phyloP scores from a whole-genome alignment of 257 asterid species.

The Solanum raphanifolium region DNA sequence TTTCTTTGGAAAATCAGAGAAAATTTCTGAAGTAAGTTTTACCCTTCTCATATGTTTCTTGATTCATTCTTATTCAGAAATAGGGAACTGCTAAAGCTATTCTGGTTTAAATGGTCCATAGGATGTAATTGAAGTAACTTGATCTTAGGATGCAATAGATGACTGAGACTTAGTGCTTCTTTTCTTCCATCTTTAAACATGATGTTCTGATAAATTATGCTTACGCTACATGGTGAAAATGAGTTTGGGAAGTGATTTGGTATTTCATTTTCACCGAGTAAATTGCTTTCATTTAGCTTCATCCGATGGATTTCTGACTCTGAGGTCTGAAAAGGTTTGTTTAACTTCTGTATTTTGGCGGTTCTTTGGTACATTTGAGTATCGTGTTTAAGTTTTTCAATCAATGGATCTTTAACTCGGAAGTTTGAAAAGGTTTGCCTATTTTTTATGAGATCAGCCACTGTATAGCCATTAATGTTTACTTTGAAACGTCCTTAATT shows the following conservation, averaged over 20 bases:
- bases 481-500: neutral
- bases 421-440: neutral
- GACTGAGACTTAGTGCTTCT: neutral
- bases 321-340: neutral
- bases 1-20: slow-evolving; percentile 72
- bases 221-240: neutral
- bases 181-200: neutral
- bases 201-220: neutral
- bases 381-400: neutral
- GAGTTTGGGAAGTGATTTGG: neutral
- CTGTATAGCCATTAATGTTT: neutral
- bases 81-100: neutral
- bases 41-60: neutral
- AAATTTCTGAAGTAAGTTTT: slow-evolving; percentile 72
- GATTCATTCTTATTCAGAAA: neutral
- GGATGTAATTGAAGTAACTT: neutral
- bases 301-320: neutral
- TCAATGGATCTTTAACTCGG: neutral
- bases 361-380: neutral
- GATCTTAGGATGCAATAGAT: neutral
- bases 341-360: neutral
- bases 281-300: neutral
- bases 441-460: neutral
- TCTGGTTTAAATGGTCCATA: neutral
- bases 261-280: neutral